Evolutionary conservation across 1,284 basidiomycete species (phyloP).

Genomic region (Chondrostereum purpureum): DNA sequence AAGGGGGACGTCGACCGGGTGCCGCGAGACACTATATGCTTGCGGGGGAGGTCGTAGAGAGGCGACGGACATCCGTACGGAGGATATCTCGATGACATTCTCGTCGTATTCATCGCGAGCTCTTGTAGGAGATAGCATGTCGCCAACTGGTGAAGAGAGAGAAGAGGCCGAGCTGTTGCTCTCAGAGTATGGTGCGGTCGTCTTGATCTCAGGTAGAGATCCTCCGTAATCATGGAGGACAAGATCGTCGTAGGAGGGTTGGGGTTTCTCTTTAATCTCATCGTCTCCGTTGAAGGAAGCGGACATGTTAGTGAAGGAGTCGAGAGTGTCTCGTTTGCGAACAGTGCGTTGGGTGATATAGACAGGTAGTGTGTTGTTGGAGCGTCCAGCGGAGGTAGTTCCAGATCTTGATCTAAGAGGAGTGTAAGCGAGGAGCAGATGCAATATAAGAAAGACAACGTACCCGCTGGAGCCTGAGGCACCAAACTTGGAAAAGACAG

Average conservation of each 20-base stretch:
- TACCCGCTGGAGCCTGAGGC: constrained; percentile 27
- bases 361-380: constrained; percentile 27
- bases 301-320: constrained; percentile 37
- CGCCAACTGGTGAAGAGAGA: constrained; percentile 14
- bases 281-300: constrained; percentile 22
- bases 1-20: not conserved
- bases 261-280: constrained; percentile 21
- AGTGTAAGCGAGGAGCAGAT: not conserved
- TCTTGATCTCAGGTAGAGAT: constrained; percentile 27
- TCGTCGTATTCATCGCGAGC: not conserved
- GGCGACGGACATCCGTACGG: not conserved
- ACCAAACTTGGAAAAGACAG: constrained; percentile 24
- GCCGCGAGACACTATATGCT: not conserved
- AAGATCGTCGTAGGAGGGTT: constrained; percentile 28
- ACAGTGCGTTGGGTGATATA: constrained; percentile 34
- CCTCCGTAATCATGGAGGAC: constrained; percentile 31
- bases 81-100: constrained; percentile 8
- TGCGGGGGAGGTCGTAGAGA: not conserved
- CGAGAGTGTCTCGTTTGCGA: constrained; percentile 37
- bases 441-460: constrained; percentile 12
- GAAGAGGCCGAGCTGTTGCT: constrained; percentile 17
- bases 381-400: constrained; percentile 15
- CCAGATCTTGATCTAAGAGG: not conserved
- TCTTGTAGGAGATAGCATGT: not conserved
- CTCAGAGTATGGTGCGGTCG: constrained; percentile 13